phyloP scores from a whole-genome alignment of 139 green algal genomes.

The Astrephomene gubernaculifera region DNA sequence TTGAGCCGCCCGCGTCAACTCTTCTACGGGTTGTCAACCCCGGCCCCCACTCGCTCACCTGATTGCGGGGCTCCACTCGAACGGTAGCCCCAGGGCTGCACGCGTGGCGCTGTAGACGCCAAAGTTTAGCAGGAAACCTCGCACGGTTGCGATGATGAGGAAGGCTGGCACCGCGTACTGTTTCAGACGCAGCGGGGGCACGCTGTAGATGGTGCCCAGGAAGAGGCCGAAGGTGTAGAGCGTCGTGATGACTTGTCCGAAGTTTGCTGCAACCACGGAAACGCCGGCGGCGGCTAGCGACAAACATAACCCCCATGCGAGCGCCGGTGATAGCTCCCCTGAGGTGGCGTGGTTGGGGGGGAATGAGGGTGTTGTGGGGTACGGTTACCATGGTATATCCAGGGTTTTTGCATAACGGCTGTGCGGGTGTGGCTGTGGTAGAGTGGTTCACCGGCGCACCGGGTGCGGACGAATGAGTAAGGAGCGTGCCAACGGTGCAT shows the following conservation, averaged over 20 bases:
- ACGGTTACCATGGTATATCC: no score
- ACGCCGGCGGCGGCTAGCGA: constrained; percentile 83
- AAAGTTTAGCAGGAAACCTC: constrained; percentile 99
- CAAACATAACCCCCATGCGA: constrained; percentile 81
- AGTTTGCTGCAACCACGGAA: constrained; percentile 83
- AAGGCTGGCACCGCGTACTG: constrained; percentile 94
- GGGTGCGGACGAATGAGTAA: no score
- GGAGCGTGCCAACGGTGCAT: no score
- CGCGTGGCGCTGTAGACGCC: constrained; percentile 97
- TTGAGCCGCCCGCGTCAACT: no score
- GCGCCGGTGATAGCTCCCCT: constrained; percentile 70
- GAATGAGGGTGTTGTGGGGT: no score
- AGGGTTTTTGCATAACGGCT: no score
- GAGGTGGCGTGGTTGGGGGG: background rate
- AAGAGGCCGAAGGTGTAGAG: constrained; percentile 95
- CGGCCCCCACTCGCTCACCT: no score
- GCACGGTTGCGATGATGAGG: constrained; percentile 97
- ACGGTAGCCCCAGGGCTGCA: constrained; percentile 90
- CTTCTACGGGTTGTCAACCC: no score
- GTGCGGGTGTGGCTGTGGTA: no score
- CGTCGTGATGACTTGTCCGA: constrained; percentile 88
- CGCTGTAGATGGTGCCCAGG: constrained; percentile 96
- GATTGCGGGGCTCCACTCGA: constrained; percentile 90
- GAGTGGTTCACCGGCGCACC: no score
- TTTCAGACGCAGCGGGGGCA: constrained; percentile 96